A percentile compares a stretch with the other conserved stretches of the same genome.
Conservation (phyloP, 129 eudicot species). For the Pittosporum tobira region DNA sequence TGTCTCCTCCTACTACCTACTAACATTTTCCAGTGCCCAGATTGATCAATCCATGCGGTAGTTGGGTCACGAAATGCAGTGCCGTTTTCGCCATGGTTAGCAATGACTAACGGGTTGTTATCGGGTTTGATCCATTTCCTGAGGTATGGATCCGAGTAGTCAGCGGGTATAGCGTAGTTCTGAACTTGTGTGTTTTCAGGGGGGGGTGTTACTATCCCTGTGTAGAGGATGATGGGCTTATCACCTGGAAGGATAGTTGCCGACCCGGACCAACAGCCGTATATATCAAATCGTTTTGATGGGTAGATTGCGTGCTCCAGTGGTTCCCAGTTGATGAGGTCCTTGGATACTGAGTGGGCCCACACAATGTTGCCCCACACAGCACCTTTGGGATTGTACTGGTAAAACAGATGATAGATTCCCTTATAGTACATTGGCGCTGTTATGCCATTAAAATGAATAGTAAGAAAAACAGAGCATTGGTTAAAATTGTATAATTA, state of each 20-base stretch:
- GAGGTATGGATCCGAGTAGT: constrained; percentile 42
- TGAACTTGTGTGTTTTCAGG: constrained; percentile 35
- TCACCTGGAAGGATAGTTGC: constrained; percentile 41
- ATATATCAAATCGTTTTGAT: constrained; percentile 28
- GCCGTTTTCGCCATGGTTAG: constrained; percentile 12
- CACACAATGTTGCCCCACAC: constrained; percentile 37
- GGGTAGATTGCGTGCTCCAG: constrained; percentile 35
- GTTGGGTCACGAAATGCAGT: constrained; percentile 52
- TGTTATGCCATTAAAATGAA: too few species aligned
- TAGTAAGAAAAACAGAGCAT: too few species aligned
- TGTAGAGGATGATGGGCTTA: constrained; percentile 42
- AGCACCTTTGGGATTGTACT: too few species aligned
- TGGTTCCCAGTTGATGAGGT: constrained; percentile 43
- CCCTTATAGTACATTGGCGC: constrained; percentile 43
- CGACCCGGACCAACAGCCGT: constrained; percentile 59
- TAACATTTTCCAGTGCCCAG: constrained; percentile 36
- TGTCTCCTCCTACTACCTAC: constrained; percentile 25
- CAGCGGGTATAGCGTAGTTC: constrained; percentile 37
- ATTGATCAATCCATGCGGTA: constrained; percentile 34
- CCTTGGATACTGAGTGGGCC: constrained; percentile 54
- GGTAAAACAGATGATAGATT: constrained; percentile 29
- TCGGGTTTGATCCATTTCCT: constrained; percentile 37
- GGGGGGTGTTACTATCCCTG: constrained; percentile 27
- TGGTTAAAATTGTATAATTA: too few species aligned
- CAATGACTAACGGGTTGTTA: constrained; percentile 39